Conservation (phyloP, 306 rosid species). For the Castanospermum australe region DNA sequence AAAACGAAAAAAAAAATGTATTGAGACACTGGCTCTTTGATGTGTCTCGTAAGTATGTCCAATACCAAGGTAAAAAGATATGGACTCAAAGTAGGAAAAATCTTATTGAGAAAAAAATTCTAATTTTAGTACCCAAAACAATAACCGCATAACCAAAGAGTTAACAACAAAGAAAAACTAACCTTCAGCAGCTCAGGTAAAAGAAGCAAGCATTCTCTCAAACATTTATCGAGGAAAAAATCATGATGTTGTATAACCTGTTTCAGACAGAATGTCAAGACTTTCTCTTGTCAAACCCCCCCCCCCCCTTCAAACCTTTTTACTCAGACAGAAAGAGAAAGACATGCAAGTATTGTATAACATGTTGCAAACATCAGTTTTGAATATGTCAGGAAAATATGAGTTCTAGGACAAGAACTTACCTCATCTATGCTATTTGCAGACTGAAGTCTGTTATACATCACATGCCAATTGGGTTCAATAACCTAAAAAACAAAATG, state of each 20-base stretch:
- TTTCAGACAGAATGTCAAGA: conserved; percentile 41
- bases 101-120: not conserved
- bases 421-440: conserved; percentile 98
- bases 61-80: not conserved
- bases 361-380: conserved; percentile 7
- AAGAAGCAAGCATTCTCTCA: conserved; percentile 92
- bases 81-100: not conserved
- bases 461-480: conserved; percentile 95
- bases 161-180: conserved; percentile 30
- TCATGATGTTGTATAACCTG: conserved; percentile 98
- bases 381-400: not conserved
- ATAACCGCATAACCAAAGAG: conserved; percentile 2
- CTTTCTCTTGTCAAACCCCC: conserved; percentile 18
- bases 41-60: not conserved
- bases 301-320: not conserved
- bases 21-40: not conserved
- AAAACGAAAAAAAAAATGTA: not conserved
- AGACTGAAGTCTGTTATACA: conserved; percentile 83
- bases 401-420: not conserved
- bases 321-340: not conserved
- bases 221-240: conserved; percentile 88
- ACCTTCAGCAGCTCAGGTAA: conserved; percentile 94
- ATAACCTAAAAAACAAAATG: conserved; percentile 62
- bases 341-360: not conserved
- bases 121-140: not conserved